Conservation (phyloP, 2,329 filamentous ascomycete species). For the Sarocladium strictum region DNA sequence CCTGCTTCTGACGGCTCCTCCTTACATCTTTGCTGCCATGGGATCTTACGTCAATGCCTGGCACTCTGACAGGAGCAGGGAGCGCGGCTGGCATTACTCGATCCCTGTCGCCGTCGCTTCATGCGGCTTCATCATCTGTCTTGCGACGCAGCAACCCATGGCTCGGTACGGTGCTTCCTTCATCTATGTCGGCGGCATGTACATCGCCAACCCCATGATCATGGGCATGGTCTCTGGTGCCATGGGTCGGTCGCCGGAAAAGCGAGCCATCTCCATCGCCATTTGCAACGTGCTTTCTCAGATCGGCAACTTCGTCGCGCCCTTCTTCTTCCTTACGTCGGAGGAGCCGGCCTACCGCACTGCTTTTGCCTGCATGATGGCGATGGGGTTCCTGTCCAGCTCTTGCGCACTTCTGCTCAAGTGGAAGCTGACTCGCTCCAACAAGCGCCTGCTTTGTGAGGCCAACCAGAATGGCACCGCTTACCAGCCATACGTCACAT, state of each 20-base stretch:
- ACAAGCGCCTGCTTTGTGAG: conserved; percentile 14
- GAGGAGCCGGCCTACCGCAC: conserved; percentile 14
- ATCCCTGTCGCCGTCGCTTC: conserved; percentile 13
- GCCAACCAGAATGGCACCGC: conserved; percentile 13
- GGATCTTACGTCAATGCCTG: conserved; percentile 15
- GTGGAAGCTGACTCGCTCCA: conserved; percentile 14
- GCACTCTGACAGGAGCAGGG: conserved; percentile 16
- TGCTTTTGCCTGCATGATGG: conserved; percentile 16
- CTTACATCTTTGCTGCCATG: conserved; percentile 17
- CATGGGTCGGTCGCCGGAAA: conserved; percentile 15
- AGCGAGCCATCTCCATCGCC: conserved; percentile 16
- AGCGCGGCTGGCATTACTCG: conserved; percentile 15
- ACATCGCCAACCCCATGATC: conserved; percentile 13
- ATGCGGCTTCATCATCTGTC: conserved; percentile 17
- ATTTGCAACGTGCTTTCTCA: conserved; percentile 10
- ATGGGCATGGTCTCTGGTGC: conserved; percentile 12
- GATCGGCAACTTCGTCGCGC: conserved; percentile 9
- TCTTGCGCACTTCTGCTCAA: conserved; percentile 14
- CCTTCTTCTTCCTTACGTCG: conserved; percentile 14
- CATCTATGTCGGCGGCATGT: conserved; percentile 11
- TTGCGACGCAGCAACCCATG: conserved; percentile 12
- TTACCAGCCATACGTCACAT: conserved; percentile 15
- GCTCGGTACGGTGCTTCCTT: conserved; percentile 10
- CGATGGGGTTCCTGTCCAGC: conserved; percentile 12
- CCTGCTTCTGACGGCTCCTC: conserved; percentile 17